Percentiles rank a stretch among this genome's conserved stretches.
These are phyloP conservation scores for Pseudozyma thailandica DNA, from an alignment of 1,284 basidiomycete genomes.

Conservation along the genomic window DNA sequence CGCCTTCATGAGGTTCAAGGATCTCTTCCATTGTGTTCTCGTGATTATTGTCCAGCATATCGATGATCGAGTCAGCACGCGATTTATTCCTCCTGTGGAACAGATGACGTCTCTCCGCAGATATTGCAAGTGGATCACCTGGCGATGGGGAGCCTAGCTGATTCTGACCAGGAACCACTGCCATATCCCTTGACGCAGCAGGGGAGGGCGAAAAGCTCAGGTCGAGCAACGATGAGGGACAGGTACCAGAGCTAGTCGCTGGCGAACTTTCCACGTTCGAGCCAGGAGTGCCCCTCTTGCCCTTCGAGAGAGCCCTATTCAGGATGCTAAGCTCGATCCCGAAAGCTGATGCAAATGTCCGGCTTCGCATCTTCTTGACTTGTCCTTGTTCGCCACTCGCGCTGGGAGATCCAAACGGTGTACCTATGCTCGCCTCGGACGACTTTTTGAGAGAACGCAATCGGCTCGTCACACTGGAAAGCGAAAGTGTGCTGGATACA, in stretches of 20 bases:
- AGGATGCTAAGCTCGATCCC: slow-evolving; percentile 32
- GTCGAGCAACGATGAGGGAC: slow-evolving; percentile 18
- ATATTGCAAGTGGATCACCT: background rate
- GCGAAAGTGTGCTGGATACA: slow-evolving; percentile 18
- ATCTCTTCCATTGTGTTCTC: slow-evolving; percentile 29
- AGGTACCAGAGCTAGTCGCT: slow-evolving; percentile 18
- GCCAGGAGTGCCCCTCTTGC: background rate
- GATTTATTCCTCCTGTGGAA: slow-evolving; percentile 20
- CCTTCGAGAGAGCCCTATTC: slow-evolving; percentile 6
- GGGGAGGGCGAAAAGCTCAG: slow-evolving; percentile 29
- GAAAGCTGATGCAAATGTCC: slow-evolving; percentile 39
- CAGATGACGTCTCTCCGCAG: too few relatives aligned
- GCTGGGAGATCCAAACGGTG: slow-evolving; percentile 6
- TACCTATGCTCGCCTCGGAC: background rate
- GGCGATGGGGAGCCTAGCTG: slow-evolving; percentile 7
- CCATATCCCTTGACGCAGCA: background rate
- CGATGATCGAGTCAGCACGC: slow-evolving; percentile 33
- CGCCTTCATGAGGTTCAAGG: too few relatives aligned
- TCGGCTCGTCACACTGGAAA: slow-evolving; percentile 21
- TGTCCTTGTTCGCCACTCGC: background rate
- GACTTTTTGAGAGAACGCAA: slow-evolving; percentile 13
- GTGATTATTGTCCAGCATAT: slow-evolving; percentile 10
- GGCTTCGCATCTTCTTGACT: slow-evolving; percentile 30
- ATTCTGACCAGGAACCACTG: background rate
- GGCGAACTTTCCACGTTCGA: slow-evolving; percentile 19